Percentiles rank a stretch among this genome's conserved stretches.
Conservation (phyloP, 2,329 filamentous ascomycete genomes). For the Alternaria sp. region DNA sequence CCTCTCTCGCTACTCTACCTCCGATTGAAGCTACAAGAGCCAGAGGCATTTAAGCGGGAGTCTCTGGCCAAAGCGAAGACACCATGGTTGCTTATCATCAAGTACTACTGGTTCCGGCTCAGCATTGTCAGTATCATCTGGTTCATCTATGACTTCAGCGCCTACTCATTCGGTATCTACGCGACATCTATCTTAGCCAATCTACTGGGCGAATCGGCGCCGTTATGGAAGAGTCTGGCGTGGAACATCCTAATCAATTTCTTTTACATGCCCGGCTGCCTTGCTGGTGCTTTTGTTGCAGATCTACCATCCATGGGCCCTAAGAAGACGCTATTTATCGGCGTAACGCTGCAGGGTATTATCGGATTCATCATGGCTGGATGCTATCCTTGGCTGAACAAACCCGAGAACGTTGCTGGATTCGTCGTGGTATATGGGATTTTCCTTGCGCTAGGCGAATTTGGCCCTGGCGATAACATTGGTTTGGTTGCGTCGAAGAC, state of each 20-base stretch:
- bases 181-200: slow-evolving; percentile 75
- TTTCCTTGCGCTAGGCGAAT: slow-evolving; percentile 78
- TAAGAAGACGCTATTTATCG: slow-evolving; percentile 73
- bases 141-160: slow-evolving; percentile 73
- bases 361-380: slow-evolving; percentile 91
- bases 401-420: slow-evolving; percentile 71
- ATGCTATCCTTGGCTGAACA: slow-evolving; percentile 74
- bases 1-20: slow-evolving; percentile 66
- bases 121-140: slow-evolving; percentile 64
- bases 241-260: slow-evolving; percentile 90
- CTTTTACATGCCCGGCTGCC: slow-evolving; percentile 86
- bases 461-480: slow-evolving; percentile 92
- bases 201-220: slow-evolving; percentile 65
- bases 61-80: slow-evolving; percentile 57
- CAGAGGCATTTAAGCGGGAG: slow-evolving; percentile 62
- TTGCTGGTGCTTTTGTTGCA: slow-evolving; percentile 77
- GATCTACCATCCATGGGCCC: slow-evolving; percentile 76
- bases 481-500: slow-evolving; percentile 87
- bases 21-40: slow-evolving; percentile 62
- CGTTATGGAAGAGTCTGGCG: slow-evolving; percentile 80
- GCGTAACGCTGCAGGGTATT: slow-evolving; percentile 75
- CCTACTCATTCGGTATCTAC: slow-evolving; percentile 88
- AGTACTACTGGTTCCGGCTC: slow-evolving; percentile 64
- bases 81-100: slow-evolving; percentile 55
- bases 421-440: slow-evolving; percentile 83